Percentiles rank a stretch among this genome's conserved stretches.
Evolutionary conservation across 2,329 filamentous ascomycete genomes (phyloP).

Genomic region (Phyllosticta capitalensis): DNA sequence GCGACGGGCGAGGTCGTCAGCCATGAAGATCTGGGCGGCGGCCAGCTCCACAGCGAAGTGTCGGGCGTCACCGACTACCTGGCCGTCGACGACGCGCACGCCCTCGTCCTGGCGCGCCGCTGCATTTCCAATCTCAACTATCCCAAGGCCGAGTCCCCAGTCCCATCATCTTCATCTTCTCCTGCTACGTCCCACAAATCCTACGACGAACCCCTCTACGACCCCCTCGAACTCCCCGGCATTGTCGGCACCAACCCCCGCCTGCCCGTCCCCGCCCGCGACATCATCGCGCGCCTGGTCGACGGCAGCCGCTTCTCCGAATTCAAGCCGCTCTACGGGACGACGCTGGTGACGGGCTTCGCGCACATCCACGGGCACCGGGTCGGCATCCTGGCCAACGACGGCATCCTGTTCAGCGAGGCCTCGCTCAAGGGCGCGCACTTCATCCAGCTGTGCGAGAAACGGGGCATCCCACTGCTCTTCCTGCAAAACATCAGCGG

Average conservation of each 20-base stretch:
- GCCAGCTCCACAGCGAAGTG: slow-evolving; percentile 78
- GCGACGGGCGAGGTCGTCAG: slow-evolving; percentile 88
- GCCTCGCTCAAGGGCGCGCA: slow-evolving; percentile 89
- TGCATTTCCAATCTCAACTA: slow-evolving; percentile 87
- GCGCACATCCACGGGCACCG: slow-evolving; percentile 81
- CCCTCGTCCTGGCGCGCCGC: slow-evolving; percentile 72
- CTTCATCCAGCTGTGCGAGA: slow-evolving; percentile 89
- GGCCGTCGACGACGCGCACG: slow-evolving; percentile 88
- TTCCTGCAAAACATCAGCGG: slow-evolving; percentile 96
- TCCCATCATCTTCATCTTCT: slow-evolving; percentile 17
- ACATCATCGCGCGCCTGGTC: slow-evolving; percentile 86
- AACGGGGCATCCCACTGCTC: slow-evolving; percentile 79
- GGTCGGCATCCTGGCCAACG: slow-evolving; percentile 91
- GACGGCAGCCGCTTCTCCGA: slow-evolving; percentile 85
- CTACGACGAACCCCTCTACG: slow-evolving; percentile 70
- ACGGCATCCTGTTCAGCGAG: slow-evolving; percentile 86
- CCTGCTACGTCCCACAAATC: no score
- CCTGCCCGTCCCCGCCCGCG: slow-evolving; percentile 73
- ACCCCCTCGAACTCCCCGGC: slow-evolving; percentile 69
- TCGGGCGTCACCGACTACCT: slow-evolving; percentile 94
- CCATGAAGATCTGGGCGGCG: slow-evolving; percentile 84
- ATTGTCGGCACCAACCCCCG: slow-evolving; percentile 87
- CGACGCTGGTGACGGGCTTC: slow-evolving; percentile 81
- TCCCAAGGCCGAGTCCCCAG: slow-evolving; percentile 37
- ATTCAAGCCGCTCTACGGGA: slow-evolving; percentile 88